Evolutionary conservation across 768 basidiomycete species (phyloP), one percentile per base, ranked within the genome.

Genomic region (Rubroboletus pulcherrimus): DNA sequence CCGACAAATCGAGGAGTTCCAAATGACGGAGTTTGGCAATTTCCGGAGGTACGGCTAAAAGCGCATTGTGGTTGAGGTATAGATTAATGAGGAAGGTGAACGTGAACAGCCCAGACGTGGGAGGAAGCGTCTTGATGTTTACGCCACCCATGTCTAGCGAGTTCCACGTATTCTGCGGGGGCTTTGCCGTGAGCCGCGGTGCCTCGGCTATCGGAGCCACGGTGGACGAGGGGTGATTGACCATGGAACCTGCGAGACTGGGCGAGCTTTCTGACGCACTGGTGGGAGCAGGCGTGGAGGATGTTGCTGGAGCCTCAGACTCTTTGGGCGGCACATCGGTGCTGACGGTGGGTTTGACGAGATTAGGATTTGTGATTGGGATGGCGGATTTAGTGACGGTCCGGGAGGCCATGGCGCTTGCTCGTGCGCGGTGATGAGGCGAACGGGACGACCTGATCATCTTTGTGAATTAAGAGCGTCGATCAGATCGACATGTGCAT

Each of bases 121-220:
- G 74, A 35, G 95, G 91, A 49, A 99, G 79, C 61, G 89, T 92
- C 79, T 95, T 96, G 68, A 99, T 85, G 60, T 85, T 84, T 62
- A 97, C 86, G 15, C 97, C 97, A 51, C 97, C 96, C 85, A 99
- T 92, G 73, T 99, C 97, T 46, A 99, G 76, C 19, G 91, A 91
- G 30, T 75, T 87, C 95, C 96, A 99, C 11, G 82, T 83, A 72
- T 84, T 89, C 67, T 83, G 81, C 45, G 89, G 84, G 7, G 86
- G 83, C 59, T 82, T 81, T 42, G 81, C 79, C 5, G 83, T 84
- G 24, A 83, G 83, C 65, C 87, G 81, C 42, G 85, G 81, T 21
- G 81, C 80, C 67, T 85, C 83, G 30, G 84, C 77, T 40, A 89
- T 77, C 19, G 92, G 90, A 19, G 86, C 87, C 12, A 83, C 85